Base-by-base conservation (phyloP, 352 stramenopile species). In the Pythium dissimile region DNA sequence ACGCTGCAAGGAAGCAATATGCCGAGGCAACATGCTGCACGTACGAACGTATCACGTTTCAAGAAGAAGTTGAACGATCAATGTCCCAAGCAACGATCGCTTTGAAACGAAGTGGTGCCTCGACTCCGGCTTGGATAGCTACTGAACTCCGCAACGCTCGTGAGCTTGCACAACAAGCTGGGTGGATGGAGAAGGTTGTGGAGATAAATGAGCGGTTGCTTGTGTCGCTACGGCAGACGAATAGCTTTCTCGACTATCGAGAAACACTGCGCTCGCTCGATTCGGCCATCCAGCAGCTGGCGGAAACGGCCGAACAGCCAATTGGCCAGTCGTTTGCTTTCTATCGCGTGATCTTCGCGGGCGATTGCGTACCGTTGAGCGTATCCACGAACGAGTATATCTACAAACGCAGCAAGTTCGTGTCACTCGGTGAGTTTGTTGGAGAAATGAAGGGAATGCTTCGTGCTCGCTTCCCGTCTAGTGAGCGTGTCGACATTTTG, bases 381-480 rank as follows among this genome's bases (percentile, higher is more conserved):
- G 69, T 78, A 1, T 59, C 73, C 1, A 66, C 51, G 11, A 54
- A 72, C 50, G 80, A 89, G 35, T 91, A 75, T 52, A 83, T 93
- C 42, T 90, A 91, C 75, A 88, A 86, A 44, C 77, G 83, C 5
- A 84, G 61, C 54, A 77, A 73, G 28, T 91, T 87, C 55, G 62
- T 73, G 44, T 88, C 78, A 13, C 59, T 91, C 1, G 75, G 79
- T 0, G 81, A 91, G 42, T 88, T 89, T 49, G 66, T 88, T 7
- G 38, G 64, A 26, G 81, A 91, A 21, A 73, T 88, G 46, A 86
- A 88, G 46, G 62, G 66, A 0, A 74, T 77, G 63, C 53, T 91
- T 21, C 70, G 73, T 3, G 57, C 59, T 32, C 82, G 80, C 46
- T 84, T 84, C 30, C 70, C 71, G 0, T 58, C 74, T 15, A 84